Base-by-base conservation (phyloP, 192 early-diverging fungal genomes). In the Coemansia sp. region DNA sequence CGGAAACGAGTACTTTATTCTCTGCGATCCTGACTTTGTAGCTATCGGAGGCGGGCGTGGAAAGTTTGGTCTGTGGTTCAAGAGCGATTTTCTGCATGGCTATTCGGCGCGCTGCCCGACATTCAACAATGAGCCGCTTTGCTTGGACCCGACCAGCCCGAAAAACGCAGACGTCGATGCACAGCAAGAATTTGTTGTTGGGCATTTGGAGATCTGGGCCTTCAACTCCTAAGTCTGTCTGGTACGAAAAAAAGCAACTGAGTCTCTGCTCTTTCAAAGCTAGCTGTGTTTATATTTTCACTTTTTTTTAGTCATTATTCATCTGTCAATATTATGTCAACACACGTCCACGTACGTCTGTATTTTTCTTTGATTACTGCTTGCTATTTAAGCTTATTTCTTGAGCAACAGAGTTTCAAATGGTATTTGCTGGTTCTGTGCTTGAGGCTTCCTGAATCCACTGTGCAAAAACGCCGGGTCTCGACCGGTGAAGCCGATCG, bases 21-120 rank as follows among this genome's bases (percentile, higher is more conserved):
- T 90, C 30, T 87, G 86, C 25, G 90, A 92, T 59, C 81, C 84
- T 2, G 86, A 87, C 29, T 92, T 89, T 71, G 82, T 94, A 13
- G 91, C 90, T 18, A 75, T 94, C 58, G 92, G 92, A 29, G 90
- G 92, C 55, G 92, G 89, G 12, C 83, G 90, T 33, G 92, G 92
- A 31, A 86, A 85, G 61, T 86, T 89, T 76, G 92, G 92, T 0
- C 74, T 93, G 20, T 93, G 87, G 87, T 70, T 93, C 34, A 86
- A 93, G 52, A 79, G 84, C 28, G 87, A 91, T 68, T 82, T 93
- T 29, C 75, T 86, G 31, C 82, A 82, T 30, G 92, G 92, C 2
- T 86, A 88, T 63, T 87, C 88, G 1, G 84, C 83, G 13, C 68
- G 72, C 34, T 93, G 90, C 61, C 85, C 84, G 9, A 91, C 91